Evolutionary conservation across 2,329 filamentous ascomycete species (phyloP).

Genomic region (Didymella glomerata): DNA sequence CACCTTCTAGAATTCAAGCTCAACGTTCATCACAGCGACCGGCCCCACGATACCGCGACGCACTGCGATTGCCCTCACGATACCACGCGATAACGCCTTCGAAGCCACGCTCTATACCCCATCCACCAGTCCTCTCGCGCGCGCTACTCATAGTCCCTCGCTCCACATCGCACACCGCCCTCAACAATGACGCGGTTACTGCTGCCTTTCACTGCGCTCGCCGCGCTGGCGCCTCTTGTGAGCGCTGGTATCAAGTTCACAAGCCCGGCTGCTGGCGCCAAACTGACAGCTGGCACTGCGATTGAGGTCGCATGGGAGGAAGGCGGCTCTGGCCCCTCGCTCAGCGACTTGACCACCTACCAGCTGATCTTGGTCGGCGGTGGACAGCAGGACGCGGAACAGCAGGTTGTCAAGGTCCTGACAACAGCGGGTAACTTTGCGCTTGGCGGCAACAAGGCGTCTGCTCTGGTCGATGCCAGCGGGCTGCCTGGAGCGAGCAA

Average conservation of each 20-base stretch:
- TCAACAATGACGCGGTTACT: conserved; percentile 39
- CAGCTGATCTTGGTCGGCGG: conserved; percentile 68
- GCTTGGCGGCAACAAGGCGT: conserved; percentile 53
- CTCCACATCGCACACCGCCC: not conserved
- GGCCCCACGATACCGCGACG: not conserved
- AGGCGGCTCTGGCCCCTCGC: conserved; percentile 58
- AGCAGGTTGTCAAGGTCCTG: conserved; percentile 40
- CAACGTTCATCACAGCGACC: conserved; percentile 11
- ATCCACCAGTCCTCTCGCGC: conserved; percentile 1
- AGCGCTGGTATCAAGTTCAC: conserved; percentile 65
- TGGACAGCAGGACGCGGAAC: conserved; percentile 46
- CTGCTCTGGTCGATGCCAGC: conserved; percentile 37
- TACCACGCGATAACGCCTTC: conserved; percentile 1
- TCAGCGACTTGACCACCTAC: conserved; percentile 63
- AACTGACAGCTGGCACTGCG: conserved; percentile 58
- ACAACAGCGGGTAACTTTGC: conserved; percentile 56
- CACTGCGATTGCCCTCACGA: not conserved
- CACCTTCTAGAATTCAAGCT: conserved; percentile 32
- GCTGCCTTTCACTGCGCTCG: conserved; percentile 40
- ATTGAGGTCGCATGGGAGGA: conserved; percentile 67
- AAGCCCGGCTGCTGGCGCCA: conserved; percentile 61
- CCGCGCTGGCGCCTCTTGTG: conserved; percentile 53
- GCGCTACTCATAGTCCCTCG: not conserved
- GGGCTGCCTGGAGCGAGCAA: conserved; percentile 34
- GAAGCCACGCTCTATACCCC: not conserved